These are phyloP conservation scores for Alternaria novae-zelandiae DNA, from an alignment of 2,329 filamentous ascomycete genomes.

Conservation along the genomic window DNA sequence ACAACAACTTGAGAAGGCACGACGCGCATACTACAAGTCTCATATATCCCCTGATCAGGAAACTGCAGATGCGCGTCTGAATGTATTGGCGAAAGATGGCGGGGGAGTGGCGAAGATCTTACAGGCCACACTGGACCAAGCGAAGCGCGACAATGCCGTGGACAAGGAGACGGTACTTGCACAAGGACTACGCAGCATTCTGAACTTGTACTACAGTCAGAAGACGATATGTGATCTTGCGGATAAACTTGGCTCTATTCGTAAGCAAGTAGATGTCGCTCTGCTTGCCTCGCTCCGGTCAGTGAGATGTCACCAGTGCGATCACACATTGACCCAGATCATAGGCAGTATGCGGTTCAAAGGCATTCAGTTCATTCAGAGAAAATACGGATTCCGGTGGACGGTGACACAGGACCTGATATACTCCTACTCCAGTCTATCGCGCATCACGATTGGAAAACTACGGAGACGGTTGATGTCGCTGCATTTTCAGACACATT, in stretches of 20 bases:
- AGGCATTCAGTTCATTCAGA: background rate
- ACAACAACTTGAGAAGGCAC: background rate
- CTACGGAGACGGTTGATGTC: background rate
- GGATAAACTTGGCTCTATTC: background rate
- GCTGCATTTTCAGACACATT: background rate
- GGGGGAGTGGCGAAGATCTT: background rate
- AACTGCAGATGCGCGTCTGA: background rate
- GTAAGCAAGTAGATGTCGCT: constrained; percentile 11
- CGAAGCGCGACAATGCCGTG: background rate
- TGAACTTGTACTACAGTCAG: background rate
- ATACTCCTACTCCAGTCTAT: background rate
- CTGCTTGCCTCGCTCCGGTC: constrained; percentile 17
- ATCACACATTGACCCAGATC: background rate
- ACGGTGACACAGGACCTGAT: background rate
- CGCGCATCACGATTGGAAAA: background rate
- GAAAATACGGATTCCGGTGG: background rate
- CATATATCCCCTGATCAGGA: background rate
- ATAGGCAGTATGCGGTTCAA: background rate
- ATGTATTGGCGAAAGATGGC: background rate
- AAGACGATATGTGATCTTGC: background rate
- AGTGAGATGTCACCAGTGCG: background rate
- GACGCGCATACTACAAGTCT: background rate
- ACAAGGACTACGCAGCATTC: constrained; percentile 1
- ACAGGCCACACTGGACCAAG: background rate
- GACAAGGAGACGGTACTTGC: background rate